phyloP scores from a whole-genome alignment of 345 rosid species.

The Lagerstroemia speciosa region DNA sequence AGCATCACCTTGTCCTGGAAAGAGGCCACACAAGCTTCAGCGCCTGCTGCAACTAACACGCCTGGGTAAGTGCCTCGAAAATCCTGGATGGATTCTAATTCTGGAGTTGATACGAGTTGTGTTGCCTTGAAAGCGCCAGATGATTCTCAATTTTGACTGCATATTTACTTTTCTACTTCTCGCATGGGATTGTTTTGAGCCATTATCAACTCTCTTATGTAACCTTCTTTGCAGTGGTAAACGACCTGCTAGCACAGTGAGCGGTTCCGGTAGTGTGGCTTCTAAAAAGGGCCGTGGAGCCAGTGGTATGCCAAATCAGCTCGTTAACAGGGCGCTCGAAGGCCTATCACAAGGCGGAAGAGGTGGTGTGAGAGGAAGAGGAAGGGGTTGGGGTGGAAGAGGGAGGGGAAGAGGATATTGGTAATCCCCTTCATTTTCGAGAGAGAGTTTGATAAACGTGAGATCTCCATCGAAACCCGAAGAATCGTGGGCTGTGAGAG shows the following conservation, averaged over 20 bases:
- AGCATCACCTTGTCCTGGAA: constrained; percentile 90
- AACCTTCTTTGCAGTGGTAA: constrained; percentile 46
- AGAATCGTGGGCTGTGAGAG: neutral
- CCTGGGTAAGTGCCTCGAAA: constrained; percentile 40
- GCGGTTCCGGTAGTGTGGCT: constrained; percentile 39
- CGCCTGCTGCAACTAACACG: constrained; percentile 30
- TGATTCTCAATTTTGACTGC: neutral
- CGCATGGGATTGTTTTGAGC: neutral
- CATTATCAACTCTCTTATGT: neutral
- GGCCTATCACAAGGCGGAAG: constrained; percentile 78
- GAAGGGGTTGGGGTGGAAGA: constrained; percentile 56
- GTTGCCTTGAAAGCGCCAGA: neutral
- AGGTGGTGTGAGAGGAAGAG: constrained; percentile 52
- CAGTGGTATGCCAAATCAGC: constrained; percentile 63
- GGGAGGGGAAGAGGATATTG: constrained; percentile 58
- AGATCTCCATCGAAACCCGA: neutral
- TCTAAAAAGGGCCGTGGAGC: constrained; percentile 67
- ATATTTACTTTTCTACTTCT: neutral
- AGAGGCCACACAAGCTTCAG: constrained; percentile 57
- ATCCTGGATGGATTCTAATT: neutral
- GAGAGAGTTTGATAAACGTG: neutral
- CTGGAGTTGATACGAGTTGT: neutral
- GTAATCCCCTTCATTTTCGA: constrained; percentile 11
- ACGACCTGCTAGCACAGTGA: constrained; percentile 53
- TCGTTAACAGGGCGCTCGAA: constrained; percentile 79